Base-by-base conservation (phyloP, 495 filamentous ascomycete genomes). In the Penicillium longicatenatum region DNA sequence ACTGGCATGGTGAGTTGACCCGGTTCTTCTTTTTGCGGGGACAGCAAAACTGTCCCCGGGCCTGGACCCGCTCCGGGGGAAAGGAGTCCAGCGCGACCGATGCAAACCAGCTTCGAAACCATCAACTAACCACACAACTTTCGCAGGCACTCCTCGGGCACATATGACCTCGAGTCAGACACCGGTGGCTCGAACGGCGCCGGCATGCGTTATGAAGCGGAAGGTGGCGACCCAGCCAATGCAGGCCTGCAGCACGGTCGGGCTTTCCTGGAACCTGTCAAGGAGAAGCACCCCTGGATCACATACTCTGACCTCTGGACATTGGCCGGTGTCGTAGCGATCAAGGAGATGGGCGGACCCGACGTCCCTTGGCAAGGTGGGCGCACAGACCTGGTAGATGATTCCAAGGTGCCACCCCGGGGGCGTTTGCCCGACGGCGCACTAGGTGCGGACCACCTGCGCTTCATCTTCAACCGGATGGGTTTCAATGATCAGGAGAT, bases 401-500 rank as follows among this genome's bases (percentile, higher is more conserved):
- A 86, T 61, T 73, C 63, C 57, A 81, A 83, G 59, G 68, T 86
- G 3, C 82, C 82, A 1, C 81, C 84, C 8, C 75, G 81, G 0
- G 84, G 83, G 1, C 69, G 85, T 2, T 68, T 86, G 16, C 85
- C 84, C 1, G 84, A 86, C 59, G 84, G 68, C n/a, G 77, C 84
- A 2, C 75, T 78, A 53, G 85, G 83, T 35, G 75, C 82, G 19
- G 82, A 82, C 22, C 83, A 88, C 61, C 60, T 88, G 47, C 76
- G 84, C 2, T 69, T 68, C 58, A 78, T 88, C 65, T 86, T 86
- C 68, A 73, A 80, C 63, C 78, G 82, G 22, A 86, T 86, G 84
- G 82, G 84, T n/a, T 86, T 86, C 71, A 77, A 79, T 58, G 82
- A 88, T 60, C 81, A 79, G 63, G 83, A 88, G 70, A 86, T 86